phyloP scores from a whole-genome alignment of 306 rosid genomes.

The Fagus crenata region DNA sequence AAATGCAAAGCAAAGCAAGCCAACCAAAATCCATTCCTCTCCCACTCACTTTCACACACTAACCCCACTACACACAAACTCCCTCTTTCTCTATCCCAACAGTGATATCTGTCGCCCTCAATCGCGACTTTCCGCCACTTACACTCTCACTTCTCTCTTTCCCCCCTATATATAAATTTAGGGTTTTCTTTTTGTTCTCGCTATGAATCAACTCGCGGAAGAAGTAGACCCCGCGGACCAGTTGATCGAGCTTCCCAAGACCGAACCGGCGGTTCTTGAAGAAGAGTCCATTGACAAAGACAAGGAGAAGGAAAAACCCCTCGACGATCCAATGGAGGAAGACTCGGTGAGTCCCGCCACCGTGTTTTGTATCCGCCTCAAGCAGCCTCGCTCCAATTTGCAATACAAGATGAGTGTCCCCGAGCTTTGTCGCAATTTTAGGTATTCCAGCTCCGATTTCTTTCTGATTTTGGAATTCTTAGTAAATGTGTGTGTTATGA shows the following conservation, averaged over 20 bases:
- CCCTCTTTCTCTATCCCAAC: constrained; percentile 50
- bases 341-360: constrained; percentile 61
- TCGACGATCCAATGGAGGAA: constrained; percentile 68
- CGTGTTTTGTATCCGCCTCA: constrained; percentile 71
- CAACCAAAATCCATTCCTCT: too few species aligned
- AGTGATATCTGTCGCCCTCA: constrained; percentile 97
- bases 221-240: constrained; percentile 60
- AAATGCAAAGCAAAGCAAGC: too few species aligned
- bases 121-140: constrained; percentile 91
- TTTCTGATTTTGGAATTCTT: neutral
- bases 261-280: constrained; percentile 32
- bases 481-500: neutral
- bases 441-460: constrained; percentile 38
- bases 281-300: constrained; percentile 41
- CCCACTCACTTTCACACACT: too few species aligned
- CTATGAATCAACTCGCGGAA: constrained; percentile 67
- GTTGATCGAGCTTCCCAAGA: constrained; percentile 38
- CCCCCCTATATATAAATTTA: constrained; percentile 45
- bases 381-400: constrained; percentile 72
- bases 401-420: constrained; percentile 86
- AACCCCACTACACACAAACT: constrained; percentile 33
- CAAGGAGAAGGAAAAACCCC: constrained; percentile 28
- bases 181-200: constrained; percentile 35
- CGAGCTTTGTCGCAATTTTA: constrained; percentile 90
- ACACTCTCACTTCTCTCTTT: constrained; percentile 10